Percentiles rank a stretch among this genome's conserved stretches.
phyloP scores from a whole-genome alignment of 2,329 filamentous ascomycete genomes.

The Pezicula carpinea region DNA sequence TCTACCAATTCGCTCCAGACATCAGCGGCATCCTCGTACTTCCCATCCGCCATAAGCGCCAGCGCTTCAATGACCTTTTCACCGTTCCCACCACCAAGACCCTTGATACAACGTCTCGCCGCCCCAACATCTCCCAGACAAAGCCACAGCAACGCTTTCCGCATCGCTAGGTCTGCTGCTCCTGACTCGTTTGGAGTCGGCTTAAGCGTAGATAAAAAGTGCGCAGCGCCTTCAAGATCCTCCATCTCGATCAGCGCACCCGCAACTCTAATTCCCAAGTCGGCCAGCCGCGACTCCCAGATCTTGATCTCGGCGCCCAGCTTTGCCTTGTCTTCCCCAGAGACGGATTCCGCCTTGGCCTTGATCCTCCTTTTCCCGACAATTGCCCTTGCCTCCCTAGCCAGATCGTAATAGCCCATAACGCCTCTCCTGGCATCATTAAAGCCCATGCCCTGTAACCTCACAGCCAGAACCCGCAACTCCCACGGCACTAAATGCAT shows the following conservation, averaged over 20 bases:
- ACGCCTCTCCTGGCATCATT: constrained; percentile 79
- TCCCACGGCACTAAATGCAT: constrained; percentile 80
- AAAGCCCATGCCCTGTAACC: constrained; percentile 81
- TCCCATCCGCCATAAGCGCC: constrained; percentile 72
- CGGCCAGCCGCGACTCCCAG: constrained; percentile 69
- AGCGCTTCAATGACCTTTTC: constrained; percentile 60
- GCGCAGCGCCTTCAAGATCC: constrained; percentile 72
- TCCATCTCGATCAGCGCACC: constrained; percentile 78
- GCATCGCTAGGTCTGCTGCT: constrained; percentile 37
- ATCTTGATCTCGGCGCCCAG: constrained; percentile 41
- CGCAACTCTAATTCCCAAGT: constrained; percentile 66
- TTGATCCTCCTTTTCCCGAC: constrained; percentile 32
- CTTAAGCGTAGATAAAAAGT: constrained; percentile 62
- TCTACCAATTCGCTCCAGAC: constrained; percentile 54
- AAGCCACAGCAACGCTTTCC: constrained; percentile 66
- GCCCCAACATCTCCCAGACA: constrained; percentile 71
- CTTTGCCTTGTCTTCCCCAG: constrained; percentile 30
- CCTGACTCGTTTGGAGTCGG: constrained; percentile 20
- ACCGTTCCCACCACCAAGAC: constrained; percentile 14
- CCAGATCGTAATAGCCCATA: constrained; percentile 87
- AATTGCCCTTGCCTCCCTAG: constrained; percentile 65
- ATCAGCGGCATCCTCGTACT: constrained; percentile 59
- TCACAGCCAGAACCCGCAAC: constrained; percentile 74
- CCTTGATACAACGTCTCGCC: constrained; percentile 52
- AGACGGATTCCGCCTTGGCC: constrained; percentile 17